Conservation (phyloP, 257 asterid species). For the Thymus quinquecostatus region DNA sequence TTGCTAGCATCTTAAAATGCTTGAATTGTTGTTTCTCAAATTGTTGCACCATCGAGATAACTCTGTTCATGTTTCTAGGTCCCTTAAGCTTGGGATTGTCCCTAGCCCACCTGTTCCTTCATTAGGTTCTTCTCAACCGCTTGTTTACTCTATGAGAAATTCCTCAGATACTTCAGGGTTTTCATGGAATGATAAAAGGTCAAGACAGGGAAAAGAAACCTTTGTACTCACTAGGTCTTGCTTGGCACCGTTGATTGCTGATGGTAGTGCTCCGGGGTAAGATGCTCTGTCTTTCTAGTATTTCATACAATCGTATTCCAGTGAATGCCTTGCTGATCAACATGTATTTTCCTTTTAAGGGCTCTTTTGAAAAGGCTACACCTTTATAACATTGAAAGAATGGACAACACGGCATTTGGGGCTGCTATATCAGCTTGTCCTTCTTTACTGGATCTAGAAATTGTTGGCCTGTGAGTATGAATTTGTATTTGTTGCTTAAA, state of each 20-base stretch:
- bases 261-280: constrained; percentile 80
- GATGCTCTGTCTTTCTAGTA: constrained; percentile 14
- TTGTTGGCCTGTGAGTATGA: constrained; percentile 89
- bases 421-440: constrained; percentile 80
- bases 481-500: constrained; percentile 9
- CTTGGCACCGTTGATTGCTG: constrained; percentile 69
- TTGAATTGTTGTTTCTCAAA: constrained; percentile 1
- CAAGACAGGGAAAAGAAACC: constrained; percentile 73
- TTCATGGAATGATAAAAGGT: constrained; percentile 70
- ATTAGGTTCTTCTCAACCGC: constrained; percentile 44
- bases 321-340: constrained; percentile 1
- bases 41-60: constrained; percentile 17
- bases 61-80: constrained; percentile 47
- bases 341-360: constrained; percentile 39
- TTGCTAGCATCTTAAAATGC: constrained; percentile 17
- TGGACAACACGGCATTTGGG: constrained; percentile 66
- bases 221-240: constrained; percentile 72
- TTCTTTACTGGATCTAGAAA: constrained; percentile 68
- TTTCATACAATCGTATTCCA: constrained; percentile 6
- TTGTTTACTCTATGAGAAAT: constrained; percentile 58
- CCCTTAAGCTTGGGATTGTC: constrained; percentile 77
- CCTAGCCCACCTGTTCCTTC: constrained; percentile 52
- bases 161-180: constrained; percentile 65
- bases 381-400: constrained; percentile 79
- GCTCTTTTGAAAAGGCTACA: constrained; percentile 67